These are phyloP conservation scores for Apiospora pterosperma DNA, from an alignment of 2,329 filamentous ascomycete genomes.

Conservation along the genomic window DNA sequence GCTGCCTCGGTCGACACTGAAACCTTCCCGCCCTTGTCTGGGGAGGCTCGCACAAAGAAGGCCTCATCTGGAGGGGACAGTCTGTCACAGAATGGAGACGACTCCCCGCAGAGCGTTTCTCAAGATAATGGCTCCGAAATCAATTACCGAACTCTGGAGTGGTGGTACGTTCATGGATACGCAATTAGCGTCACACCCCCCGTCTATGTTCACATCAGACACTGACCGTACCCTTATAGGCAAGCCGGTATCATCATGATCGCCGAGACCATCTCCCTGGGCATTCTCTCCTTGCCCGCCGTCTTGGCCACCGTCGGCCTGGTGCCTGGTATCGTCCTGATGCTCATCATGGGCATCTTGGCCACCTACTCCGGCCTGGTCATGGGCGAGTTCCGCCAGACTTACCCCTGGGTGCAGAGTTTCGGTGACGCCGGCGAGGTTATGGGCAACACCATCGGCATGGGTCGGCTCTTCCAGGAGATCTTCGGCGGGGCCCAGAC, in stretches of 20 bases:
- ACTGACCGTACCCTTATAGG: constrained; percentile 21
- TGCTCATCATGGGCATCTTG: constrained; percentile 61
- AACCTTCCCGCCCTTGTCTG: background rate
- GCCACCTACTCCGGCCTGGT: constrained; percentile 60
- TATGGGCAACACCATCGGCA: constrained; percentile 40
- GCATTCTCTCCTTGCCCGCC: constrained; percentile 69
- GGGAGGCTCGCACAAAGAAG: background rate
- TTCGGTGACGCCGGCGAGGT: constrained; percentile 65
- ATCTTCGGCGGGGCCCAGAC: constrained; percentile 57
- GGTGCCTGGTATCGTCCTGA: constrained; percentile 69
- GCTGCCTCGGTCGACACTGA: background rate
- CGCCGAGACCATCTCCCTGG: constrained; percentile 43
- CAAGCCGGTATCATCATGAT: constrained; percentile 42
- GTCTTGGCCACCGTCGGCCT: constrained; percentile 70
- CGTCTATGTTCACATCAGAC: background rate
- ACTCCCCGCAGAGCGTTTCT: constrained; percentile 8
- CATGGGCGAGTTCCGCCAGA: constrained; percentile 66
- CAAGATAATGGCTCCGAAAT: constrained; percentile 20
- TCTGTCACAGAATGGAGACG: background rate
- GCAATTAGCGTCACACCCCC: background rate
- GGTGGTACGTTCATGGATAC: constrained; percentile 28
- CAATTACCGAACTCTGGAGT: constrained; percentile 34
- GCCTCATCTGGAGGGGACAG: background rate
- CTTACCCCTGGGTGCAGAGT: constrained; percentile 64
- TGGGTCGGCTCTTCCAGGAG: constrained; percentile 53